Conservation (phyloP, 2,329 filamentous ascomycete species). For the Dothidotthia symphoricarpi region DNA sequence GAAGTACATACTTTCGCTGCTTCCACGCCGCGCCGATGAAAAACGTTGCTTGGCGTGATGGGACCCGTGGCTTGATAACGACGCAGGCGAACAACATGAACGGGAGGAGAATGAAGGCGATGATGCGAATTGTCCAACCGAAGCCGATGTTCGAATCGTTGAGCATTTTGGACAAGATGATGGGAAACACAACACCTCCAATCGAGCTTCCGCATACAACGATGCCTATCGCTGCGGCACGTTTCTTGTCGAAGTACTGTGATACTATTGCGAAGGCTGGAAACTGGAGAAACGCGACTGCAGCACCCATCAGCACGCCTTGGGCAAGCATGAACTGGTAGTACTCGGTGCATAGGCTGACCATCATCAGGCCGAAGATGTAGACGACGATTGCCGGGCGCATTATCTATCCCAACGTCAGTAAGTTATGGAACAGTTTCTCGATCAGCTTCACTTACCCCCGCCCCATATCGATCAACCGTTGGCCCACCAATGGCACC, state of each 20-base stretch:
- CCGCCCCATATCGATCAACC: slow-evolving; percentile 54
- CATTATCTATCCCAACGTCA: slow-evolving; percentile 55
- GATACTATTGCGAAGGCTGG: slow-evolving; percentile 44
- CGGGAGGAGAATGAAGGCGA: slow-evolving; percentile 57
- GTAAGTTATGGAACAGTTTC: slow-evolving; percentile 28
- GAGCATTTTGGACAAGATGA: slow-evolving; percentile 58
- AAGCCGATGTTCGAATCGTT: slow-evolving; percentile 50
- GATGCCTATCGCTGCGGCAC: slow-evolving; percentile 50
- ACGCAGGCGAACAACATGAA: slow-evolving; percentile 52
- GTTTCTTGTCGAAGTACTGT: slow-evolving; percentile 52
- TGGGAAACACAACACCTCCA: slow-evolving; percentile 59
- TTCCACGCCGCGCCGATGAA: slow-evolving; percentile 26
- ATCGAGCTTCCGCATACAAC: slow-evolving; percentile 50
- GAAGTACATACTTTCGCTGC: slow-evolving; percentile 36
- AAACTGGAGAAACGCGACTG: slow-evolving; percentile 51
- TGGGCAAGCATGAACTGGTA: slow-evolving; percentile 56
- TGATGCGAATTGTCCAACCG: slow-evolving; percentile 58
- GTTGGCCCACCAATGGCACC: slow-evolving; percentile 60
- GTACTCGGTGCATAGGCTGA: slow-evolving; percentile 53
- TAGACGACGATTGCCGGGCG: slow-evolving; percentile 53
- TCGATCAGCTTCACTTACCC: slow-evolving; percentile 24
- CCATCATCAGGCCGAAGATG: slow-evolving; percentile 62
- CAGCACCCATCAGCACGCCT: slow-evolving; percentile 51
- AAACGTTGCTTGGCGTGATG: slow-evolving; percentile 38
- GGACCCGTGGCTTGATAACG: slow-evolving; percentile 52